A percentile compares a stretch with the other conserved stretches of the same genome.
Evolutionary conservation across 495 filamentous ascomycete genomes (phyloP).

Genomic region (Penicillium chermesinum): DNA sequence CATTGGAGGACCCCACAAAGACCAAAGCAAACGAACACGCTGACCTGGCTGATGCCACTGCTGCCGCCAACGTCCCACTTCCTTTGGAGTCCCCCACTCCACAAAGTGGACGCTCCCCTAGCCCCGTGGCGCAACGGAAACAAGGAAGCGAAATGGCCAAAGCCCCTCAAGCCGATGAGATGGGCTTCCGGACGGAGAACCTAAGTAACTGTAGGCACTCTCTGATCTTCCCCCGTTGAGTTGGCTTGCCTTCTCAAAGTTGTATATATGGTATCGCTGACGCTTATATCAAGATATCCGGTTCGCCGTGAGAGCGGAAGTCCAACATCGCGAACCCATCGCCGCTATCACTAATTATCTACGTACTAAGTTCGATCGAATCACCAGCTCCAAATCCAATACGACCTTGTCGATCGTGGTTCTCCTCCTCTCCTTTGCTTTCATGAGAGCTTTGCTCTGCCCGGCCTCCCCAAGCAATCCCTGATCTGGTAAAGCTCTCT

Average conservation of each 20-base stretch:
- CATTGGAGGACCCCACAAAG: slow-evolving; percentile 34
- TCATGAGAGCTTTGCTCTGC: slow-evolving; percentile 61
- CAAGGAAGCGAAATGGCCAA: slow-evolving; percentile 10
- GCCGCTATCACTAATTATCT: slow-evolving; percentile 65
- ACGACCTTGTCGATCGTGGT: slow-evolving; percentile 55
- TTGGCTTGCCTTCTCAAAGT: too few relatives aligned
- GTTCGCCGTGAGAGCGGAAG: slow-evolving; percentile 78
- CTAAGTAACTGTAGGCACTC: slow-evolving; percentile 52
- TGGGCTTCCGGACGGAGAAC: slow-evolving; percentile 36
- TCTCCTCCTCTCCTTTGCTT: slow-evolving; percentile 51
- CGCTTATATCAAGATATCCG: slow-evolving; percentile 61
- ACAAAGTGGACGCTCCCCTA: slow-evolving; percentile 47
- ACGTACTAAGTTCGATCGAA: slow-evolving; percentile 47
- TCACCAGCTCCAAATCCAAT: slow-evolving; percentile 59
- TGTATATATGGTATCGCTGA: neutral
- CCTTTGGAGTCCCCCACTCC: slow-evolving; percentile 48
- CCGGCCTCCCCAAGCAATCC: slow-evolving; percentile 65
- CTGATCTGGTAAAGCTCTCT: slow-evolving; percentile 86
- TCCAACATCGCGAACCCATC: slow-evolving; percentile 81
- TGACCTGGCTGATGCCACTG: slow-evolving; percentile 46
- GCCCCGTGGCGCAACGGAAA: slow-evolving; percentile 35
- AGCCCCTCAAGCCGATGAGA: slow-evolving; percentile 28
- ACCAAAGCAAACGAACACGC: slow-evolving; percentile 22
- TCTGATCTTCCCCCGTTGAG: slow-evolving; percentile 13
- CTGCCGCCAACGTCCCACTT: slow-evolving; percentile 55